phyloP scores from a whole-genome alignment of 2,329 filamentous ascomycete species.

The Dendryphion nanum region DNA sequence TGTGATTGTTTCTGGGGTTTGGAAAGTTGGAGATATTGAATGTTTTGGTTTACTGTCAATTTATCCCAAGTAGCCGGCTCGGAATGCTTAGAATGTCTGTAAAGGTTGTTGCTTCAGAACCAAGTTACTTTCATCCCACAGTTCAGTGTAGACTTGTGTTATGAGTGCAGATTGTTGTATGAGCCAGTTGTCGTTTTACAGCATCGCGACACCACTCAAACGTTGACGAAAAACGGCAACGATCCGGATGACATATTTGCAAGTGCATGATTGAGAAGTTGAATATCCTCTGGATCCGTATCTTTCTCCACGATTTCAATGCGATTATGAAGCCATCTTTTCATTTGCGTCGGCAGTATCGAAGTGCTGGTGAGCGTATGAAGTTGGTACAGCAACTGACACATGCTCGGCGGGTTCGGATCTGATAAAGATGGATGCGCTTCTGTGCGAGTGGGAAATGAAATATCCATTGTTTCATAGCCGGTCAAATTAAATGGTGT shows the following conservation, averaged over 20 bases:
- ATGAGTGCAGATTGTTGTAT: too few relatives aligned
- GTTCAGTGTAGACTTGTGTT: too few relatives aligned
- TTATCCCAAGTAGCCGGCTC: too few relatives aligned
- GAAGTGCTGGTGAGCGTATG: slow-evolving; percentile 11
- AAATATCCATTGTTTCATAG: background rate
- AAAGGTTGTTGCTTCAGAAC: too few relatives aligned
- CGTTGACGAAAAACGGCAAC: slow-evolving; percentile 1
- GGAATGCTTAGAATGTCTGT: too few relatives aligned
- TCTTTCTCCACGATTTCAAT: slow-evolving; percentile 15
- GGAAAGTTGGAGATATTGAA: too few relatives aligned
- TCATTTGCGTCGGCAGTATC: slow-evolving; percentile 11
- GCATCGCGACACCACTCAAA: too few relatives aligned
- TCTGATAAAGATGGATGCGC: background rate
- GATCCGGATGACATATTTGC: background rate
- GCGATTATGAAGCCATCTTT: slow-evolving; percentile 14
- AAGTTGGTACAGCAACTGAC: slow-evolving; percentile 21
- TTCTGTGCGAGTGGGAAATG: background rate
- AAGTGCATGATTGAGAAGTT: slow-evolving; percentile 12
- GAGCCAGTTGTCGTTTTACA: too few relatives aligned
- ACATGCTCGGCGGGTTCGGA: slow-evolving; percentile 10
- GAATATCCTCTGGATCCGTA: slow-evolving; percentile 11
- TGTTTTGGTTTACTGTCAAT: too few relatives aligned
- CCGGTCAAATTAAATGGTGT: background rate
- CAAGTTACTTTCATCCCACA: too few relatives aligned
- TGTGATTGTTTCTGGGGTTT: too few relatives aligned